These are phyloP conservation scores for Raphanus raphanistrum DNA, from an alignment of 345 rosid genomes.

Conservation along the genomic window DNA sequence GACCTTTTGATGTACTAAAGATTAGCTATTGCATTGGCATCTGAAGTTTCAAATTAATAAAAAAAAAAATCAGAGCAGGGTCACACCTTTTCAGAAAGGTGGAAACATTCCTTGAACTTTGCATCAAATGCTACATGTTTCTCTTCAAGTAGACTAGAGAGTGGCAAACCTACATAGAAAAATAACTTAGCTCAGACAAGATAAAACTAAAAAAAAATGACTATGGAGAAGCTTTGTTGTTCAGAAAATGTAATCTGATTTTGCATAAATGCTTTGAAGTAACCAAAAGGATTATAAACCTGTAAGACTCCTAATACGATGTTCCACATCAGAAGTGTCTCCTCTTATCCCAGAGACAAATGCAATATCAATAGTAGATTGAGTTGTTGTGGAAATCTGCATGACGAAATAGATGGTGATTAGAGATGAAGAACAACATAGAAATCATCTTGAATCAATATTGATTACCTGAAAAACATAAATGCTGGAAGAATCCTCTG, in stretches of 20 bases:
- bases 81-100: conserved; percentile 61
- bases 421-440: background rate
- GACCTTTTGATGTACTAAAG: conserved; percentile 1
- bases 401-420: conserved; percentile 9
- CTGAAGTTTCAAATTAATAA: background rate
- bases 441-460: background rate
- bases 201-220: background rate
- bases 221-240: background rate
- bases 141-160: conserved; percentile 57
- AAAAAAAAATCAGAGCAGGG: background rate
- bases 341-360: conserved; percentile 64
- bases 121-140: conserved; percentile 68
- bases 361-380: conserved; percentile 65
- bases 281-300: conserved; percentile 42
- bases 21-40: background rate
- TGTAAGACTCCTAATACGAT: conserved; percentile 65
- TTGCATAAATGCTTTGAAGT: background rate
- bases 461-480: conserved; percentile 75
- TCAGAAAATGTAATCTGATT: background rate
- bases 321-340: conserved; percentile 48
- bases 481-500: conserved; percentile 56
- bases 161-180: conserved; percentile 44
- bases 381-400: conserved; percentile 70
- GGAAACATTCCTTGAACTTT: conserved; percentile 60
- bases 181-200: background rate